phyloP scores from a whole-genome alignment of 129 eudicot species.

The Ambrosia artemisiifolia region DNA sequence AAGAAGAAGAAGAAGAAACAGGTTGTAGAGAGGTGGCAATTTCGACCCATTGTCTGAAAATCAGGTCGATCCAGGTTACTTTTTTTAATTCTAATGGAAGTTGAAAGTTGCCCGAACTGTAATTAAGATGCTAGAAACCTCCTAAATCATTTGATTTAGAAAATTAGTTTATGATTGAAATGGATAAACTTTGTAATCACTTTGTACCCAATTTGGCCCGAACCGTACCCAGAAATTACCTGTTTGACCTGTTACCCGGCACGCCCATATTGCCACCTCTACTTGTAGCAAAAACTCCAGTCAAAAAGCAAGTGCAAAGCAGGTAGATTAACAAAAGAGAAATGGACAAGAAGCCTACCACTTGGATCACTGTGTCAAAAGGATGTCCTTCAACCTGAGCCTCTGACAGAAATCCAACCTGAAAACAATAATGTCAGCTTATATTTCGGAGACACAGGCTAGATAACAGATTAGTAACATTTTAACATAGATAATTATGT shows the following conservation, averaged over 20 bases:
- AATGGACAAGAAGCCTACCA: slow-evolving; percentile 47
- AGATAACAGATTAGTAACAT: slow-evolving; percentile 1
- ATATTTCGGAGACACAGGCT: background rate
- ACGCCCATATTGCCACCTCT: background rate
- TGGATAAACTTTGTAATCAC: background rate
- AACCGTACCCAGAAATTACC: background rate
- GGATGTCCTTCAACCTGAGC: slow-evolving; percentile 91
- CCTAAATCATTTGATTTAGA: background rate
- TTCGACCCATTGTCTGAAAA: background rate
- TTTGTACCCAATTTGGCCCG: background rate
- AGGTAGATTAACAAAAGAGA: background rate
- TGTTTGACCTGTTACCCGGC: background rate
- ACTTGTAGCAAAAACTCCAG: background rate
- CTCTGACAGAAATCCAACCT: slow-evolving; percentile 88
- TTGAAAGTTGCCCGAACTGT: background rate
- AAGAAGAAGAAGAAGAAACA: slow-evolving; percentile 6
- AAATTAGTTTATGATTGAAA: background rate
- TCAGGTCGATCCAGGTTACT: background rate
- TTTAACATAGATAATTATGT: slow-evolving; percentile 16
- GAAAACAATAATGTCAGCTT: slow-evolving; percentile 15
- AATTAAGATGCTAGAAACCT: background rate
- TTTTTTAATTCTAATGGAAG: background rate
- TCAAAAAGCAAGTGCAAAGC: background rate
- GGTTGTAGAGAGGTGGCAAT: slow-evolving; percentile 6
- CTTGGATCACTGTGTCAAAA: slow-evolving; percentile 66